Conservation (phyloP, 305 asterid species). For the Fraxinus albicans region DNA sequence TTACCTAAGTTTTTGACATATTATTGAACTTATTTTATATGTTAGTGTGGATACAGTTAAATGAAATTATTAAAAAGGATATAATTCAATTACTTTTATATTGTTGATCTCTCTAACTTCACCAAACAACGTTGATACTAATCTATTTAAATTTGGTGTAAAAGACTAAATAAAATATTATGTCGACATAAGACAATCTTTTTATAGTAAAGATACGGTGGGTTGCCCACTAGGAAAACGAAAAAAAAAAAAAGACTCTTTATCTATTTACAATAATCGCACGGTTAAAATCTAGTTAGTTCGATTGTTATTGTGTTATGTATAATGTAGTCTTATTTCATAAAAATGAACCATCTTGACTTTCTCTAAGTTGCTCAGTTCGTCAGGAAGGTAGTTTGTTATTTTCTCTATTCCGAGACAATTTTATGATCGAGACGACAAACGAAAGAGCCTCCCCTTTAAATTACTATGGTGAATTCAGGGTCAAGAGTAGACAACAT, state of each 20-base stretch:
- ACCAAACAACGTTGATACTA: too few relatives aligned
- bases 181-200: neutral
- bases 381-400: too few relatives aligned
- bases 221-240: neutral
- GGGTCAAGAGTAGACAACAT: neutral
- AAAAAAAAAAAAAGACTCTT: neutral
- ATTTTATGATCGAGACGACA: neutral
- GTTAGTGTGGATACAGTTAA: neutral
- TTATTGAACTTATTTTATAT: neutral
- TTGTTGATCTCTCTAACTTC: neutral
- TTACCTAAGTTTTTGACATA: too few relatives aligned
- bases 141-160: neutral
- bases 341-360: neutral
- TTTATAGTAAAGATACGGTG: neutral
- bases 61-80: too few relatives aligned
- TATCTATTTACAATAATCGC: neutral
- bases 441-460: neutral
- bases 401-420: too few relatives aligned
- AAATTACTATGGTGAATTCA: neutral
- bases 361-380: neutral
- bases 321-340: neutral
- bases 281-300: neutral
- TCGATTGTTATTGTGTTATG: neutral
- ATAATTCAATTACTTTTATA: too few relatives aligned
- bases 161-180: neutral